Percentiles rank a stretch among this genome's conserved stretches.
phyloP scores from a whole-genome alignment of 2,329 filamentous ascomycete species.

The Clonostachys rhizophaga region DNA sequence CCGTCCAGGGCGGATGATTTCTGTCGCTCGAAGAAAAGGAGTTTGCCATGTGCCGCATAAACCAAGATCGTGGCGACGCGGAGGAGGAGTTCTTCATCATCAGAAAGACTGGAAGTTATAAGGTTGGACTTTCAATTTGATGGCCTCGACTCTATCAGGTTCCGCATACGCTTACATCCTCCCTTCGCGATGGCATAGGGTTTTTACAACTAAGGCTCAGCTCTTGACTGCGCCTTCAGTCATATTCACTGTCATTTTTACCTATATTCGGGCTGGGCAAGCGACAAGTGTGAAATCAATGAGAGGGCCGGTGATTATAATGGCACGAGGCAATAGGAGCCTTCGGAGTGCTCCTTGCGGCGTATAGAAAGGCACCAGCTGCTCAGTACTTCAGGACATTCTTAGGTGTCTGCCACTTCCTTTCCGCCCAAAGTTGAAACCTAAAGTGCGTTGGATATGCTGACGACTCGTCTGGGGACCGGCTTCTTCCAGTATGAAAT shows the following conservation, averaged over 20 bases:
- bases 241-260: constrained; percentile 11
- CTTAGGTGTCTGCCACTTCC: background rate
- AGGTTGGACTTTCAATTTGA: constrained; percentile 6
- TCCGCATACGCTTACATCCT: constrained; percentile 13
- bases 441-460: too few species aligned
- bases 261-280: constrained; percentile 9
- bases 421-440: too few species aligned
- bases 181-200: constrained; percentile 9
- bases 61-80: constrained; percentile 8
- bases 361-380: background rate
- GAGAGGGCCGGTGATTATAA: constrained; percentile 9
- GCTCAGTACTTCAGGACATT: background rate
- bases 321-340: background rate
- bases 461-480: background rate
- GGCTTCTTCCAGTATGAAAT: background rate
- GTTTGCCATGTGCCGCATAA: constrained; percentile 7
- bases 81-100: constrained; percentile 2
- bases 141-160: constrained; percentile 4
- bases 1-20: constrained; percentile 7
- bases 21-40: constrained; percentile 3
- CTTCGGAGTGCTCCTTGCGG: background rate
- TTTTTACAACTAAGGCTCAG: constrained; percentile 8
- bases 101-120: constrained; percentile 6
- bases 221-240: constrained; percentile 14
- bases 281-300: constrained; percentile 8